Evolutionary conservation across 164 flowering plant species (phyloP), one percentile per base, ranked within the genome.

Genomic region (Vitis labrusca): DNA sequence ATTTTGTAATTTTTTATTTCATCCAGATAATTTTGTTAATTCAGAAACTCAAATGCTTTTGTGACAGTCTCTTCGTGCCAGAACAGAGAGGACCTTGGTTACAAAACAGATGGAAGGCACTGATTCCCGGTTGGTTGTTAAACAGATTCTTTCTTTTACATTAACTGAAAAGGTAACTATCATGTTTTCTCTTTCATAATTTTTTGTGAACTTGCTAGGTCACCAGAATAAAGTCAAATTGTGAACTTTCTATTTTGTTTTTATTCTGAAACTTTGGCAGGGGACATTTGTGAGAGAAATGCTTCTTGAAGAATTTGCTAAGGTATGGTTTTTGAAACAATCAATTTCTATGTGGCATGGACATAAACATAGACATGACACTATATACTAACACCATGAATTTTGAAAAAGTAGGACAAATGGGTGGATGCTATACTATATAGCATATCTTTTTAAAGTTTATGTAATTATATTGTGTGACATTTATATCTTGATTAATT

Each of bases 261-360:
- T 59, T 63, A n/a, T 30, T 49, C 23, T 17, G 23, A 53, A 47
- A 29, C 17, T 64, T 74, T 78, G 64, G 71, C 94, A 95, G 98
- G 99, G 96, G 61, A 80, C 87, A 32, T 92, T 91, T 80, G 87
- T 95, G 76, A 88, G 91, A 81, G 94, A 95, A 73, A 84, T 91
- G 74, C 86, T 95, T 71, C 80, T 92, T 71, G 83, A 91, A 68
- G 98, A 95, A 82, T 66, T 90, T 66, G 85, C 93, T n/a, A 95
- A 95, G 97, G 99, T 91, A 77, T 10, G 49, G 1, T 49, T 58
- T 56, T 17, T 23, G 52, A 37, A 37, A 37, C 44, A 3, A 37
- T 37, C 44, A 37, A 37, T 37, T 37, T 37, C 44, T 6, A 37
- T 6, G 7, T 37, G 44, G 44, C 44, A 5, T 2, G 2, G 7